Conservation (phyloP, 257 asterid genomes). For the Forsythia viridissima region DNA sequence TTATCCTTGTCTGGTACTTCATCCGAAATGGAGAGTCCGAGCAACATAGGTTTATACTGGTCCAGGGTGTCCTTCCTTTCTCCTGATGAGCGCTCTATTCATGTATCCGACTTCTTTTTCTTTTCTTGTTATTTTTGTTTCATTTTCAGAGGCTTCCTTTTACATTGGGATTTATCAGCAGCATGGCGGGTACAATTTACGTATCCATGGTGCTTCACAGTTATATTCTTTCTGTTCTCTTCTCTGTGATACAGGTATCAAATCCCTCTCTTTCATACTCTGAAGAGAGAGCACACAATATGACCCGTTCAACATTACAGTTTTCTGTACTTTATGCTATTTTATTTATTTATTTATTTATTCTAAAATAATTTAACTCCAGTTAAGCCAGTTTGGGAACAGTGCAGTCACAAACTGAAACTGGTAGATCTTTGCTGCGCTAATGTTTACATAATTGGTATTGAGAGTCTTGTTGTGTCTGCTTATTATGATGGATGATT, state of each 20-base stretch:
- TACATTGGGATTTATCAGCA: conserved; percentile 66
- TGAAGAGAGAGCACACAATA: background rate
- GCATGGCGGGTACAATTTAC: conserved; percentile 76
- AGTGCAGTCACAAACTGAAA: too few species aligned
- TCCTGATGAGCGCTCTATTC: background rate
- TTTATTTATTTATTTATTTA: too few species aligned
- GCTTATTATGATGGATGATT: too few species aligned
- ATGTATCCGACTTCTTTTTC: background rate
- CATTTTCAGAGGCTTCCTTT: conserved; percentile 73
- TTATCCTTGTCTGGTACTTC: too few species aligned
- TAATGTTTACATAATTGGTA: too few species aligned
- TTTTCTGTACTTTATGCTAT: too few species aligned
- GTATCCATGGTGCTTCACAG: conserved; percentile 91
- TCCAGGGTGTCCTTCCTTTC: background rate
- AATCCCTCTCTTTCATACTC: conserved; percentile 1
- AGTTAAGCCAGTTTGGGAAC: too few species aligned
- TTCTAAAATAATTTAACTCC: too few species aligned
- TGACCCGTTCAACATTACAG: too few species aligned
- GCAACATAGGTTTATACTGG: background rate
- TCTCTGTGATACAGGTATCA: conserved; percentile 76
- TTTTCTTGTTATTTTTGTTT: conserved; percentile 4
- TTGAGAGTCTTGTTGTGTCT: too few species aligned
- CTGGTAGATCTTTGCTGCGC: too few species aligned
- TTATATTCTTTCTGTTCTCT: conserved; percentile 72
- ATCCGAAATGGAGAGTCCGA: too few species aligned